Base-by-base conservation (phyloP, 352 stramenopile species). In the Globisporangium canariense region DNA sequence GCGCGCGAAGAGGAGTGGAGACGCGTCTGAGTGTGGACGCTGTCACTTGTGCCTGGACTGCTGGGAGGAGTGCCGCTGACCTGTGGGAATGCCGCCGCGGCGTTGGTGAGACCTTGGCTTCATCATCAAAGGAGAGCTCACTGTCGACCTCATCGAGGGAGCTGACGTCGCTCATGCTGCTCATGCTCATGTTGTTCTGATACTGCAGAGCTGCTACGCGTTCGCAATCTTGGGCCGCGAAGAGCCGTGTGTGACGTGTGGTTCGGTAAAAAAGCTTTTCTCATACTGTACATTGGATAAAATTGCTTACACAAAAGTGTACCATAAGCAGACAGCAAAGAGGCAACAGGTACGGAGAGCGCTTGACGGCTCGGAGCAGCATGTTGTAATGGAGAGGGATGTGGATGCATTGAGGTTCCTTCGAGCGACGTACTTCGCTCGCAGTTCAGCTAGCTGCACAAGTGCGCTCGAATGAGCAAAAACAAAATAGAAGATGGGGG, bases 91-190 rank as follows among this genome's bases (percentile, higher is more conserved):
- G 34, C 14, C 18, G 25, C n/a, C 41, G 56, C 9, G 28, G 28
- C 22, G 34, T n/a, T 10, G 62, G 62, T 18, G 62, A 55, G 6
- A 68, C 46, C 18, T 40, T 58, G 16, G n/a, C 36, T 20, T 53
- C 62, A 18, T 36, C 45, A 43, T 58, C 62, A 20, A 9, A 47
- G 16, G 62, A 67, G 11, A n/a, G 4, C 11, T 62, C 53, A 36
- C 62, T 63, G 30, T 57, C 62, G 7, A 53, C 36, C 43, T 63
- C 54, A 14, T 38, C 62, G n/a, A 68, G 53, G 10, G 62, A 68
- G 28, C 55, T 68, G 45, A 59, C 16, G 13, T 62, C 49, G 46
- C 46, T 56, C 3, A 53, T 40, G 54, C 53, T 62, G 34, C 32
- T 30, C 10, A 43, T 14, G 45, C 46, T 63, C 45, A 41, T 58